Evolutionary conservation across 495 filamentous ascomycete genomes (phyloP).

Genomic region (Tuber aestivum): DNA sequence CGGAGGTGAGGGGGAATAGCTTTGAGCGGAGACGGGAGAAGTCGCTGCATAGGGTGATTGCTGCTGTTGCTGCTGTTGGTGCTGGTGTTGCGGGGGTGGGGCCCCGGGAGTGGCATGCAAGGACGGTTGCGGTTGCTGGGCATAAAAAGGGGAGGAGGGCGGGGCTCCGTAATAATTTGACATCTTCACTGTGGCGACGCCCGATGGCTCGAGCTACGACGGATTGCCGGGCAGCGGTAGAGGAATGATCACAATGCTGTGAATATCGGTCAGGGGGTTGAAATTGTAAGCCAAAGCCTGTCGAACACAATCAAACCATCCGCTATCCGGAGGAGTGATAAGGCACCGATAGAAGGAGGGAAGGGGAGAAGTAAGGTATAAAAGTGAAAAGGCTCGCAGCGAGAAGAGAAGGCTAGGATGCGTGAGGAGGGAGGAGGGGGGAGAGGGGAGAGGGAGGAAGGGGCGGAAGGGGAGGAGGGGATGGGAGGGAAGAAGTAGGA

Average conservation of each 20-base stretch:
- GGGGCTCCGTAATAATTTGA: slow-evolving; percentile 18
- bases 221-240: neutral
- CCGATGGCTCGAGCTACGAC: slow-evolving; percentile 13
- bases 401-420: neutral
- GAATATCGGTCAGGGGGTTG: neutral
- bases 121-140: slow-evolving; percentile 6
- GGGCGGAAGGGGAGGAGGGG: neutral
- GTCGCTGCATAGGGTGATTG: slow-evolving; percentile 8
- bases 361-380: neutral
- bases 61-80: no score
- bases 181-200: slow-evolving; percentile 28
- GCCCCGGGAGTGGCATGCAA: neutral
- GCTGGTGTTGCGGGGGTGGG: slow-evolving; percentile 15
- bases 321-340: neutral
- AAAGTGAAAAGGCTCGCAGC: neutral
- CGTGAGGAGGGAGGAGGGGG: neutral
- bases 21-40: slow-evolving; percentile 25
- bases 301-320: neutral
- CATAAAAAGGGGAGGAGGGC: slow-evolving; percentile 21
- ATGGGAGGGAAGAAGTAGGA: slow-evolving; percentile 4
- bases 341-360: neutral
- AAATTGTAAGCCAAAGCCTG: neutral
- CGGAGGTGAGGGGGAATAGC: slow-evolving; percentile 30
- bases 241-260: neutral
- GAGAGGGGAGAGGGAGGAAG: neutral